Conservation (phyloP, 2,329 filamentous ascomycete genomes). For the Trichoderma atroviride region DNA sequence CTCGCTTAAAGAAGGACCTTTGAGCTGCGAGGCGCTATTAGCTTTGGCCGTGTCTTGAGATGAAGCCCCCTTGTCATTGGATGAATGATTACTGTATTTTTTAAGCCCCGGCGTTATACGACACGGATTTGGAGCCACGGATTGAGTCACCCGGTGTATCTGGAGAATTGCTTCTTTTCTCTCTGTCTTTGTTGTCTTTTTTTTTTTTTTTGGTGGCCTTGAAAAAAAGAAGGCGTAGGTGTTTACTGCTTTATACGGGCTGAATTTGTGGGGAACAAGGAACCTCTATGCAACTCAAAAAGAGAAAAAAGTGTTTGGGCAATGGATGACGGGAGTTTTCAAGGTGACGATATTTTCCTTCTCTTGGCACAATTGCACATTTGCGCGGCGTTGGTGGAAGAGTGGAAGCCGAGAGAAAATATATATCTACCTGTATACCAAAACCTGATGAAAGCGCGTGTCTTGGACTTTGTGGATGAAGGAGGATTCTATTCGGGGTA, state of each 20-base stretch:
- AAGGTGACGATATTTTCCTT: slow-evolving; percentile 7
- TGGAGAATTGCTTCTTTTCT: slow-evolving; percentile 1
- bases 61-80: not conserved
- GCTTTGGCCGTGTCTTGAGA: not conserved
- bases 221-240: not conserved
- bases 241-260: slow-evolving; percentile 9
- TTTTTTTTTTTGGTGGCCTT: not conserved
- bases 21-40: not conserved
- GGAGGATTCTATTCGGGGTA: not conserved
- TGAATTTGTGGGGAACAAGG: not conserved
- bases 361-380: slow-evolving; percentile 23
- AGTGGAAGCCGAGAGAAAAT: slow-evolving; percentile 16
- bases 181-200: not conserved
- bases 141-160: slow-evolving; percentile 12
- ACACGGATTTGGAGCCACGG: slow-evolving; percentile 10
- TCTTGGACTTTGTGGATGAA: not conserved
- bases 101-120: slow-evolving; percentile 17
- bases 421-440: not conserved
- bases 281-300: slow-evolving; percentile 3
- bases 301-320: slow-evolving; percentile 11
- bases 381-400: slow-evolving; percentile 25
- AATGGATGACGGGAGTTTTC: not conserved
- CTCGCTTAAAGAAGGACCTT: slow-evolving; percentile 48
- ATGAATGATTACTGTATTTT: slow-evolving; percentile 11
- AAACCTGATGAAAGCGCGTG: not conserved